Conservation (phyloP, 2,329 filamentous ascomycete species). For the Phaeomoniella chlamydospora region DNA sequence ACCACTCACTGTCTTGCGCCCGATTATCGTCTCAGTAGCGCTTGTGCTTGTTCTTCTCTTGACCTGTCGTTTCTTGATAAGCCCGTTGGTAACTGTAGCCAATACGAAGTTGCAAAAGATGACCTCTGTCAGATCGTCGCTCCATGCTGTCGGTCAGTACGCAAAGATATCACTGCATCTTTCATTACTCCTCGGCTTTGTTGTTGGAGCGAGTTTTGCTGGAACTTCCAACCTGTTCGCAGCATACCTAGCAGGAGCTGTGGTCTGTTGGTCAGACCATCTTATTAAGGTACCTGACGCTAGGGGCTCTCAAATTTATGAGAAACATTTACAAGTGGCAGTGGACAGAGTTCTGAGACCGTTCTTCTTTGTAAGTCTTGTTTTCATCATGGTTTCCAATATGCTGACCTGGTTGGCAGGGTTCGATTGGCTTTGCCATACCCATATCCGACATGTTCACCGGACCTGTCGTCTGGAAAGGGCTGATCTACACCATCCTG, state of each 20-base stretch:
- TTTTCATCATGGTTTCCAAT: neutral
- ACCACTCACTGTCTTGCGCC: constrained; percentile 30
- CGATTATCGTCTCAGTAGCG: constrained; percentile 33
- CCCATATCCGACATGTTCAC: constrained; percentile 57
- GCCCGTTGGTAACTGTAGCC: constrained; percentile 4
- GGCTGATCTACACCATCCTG: constrained; percentile 54
- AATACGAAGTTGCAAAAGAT: neutral
- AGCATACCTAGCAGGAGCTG: constrained; percentile 41
- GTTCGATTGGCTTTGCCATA: constrained; percentile 62
- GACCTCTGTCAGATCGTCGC: neutral
- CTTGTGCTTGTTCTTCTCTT: constrained; percentile 16
- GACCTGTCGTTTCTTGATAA: constrained; percentile 12
- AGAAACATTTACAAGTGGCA: constrained; percentile 29
- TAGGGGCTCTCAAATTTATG: constrained; percentile 22
- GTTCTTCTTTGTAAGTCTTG: constrained; percentile 51
- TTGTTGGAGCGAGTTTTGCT: constrained; percentile 36
- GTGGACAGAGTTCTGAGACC: constrained; percentile 46
- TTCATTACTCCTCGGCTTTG: constrained; percentile 27
- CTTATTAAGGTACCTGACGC: constrained; percentile 1
- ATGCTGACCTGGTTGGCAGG: constrained; percentile 9
- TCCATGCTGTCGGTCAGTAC: constrained; percentile 2
- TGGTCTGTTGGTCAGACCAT: constrained; percentile 35
- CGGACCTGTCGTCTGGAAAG: constrained; percentile 52
- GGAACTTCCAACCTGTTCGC: constrained; percentile 43
- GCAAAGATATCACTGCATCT: constrained; percentile 28